These are phyloP conservation scores for Barnettozyma siamensis DNA, from an alignment of 805 yeast species.

Conservation along the genomic window DNA sequence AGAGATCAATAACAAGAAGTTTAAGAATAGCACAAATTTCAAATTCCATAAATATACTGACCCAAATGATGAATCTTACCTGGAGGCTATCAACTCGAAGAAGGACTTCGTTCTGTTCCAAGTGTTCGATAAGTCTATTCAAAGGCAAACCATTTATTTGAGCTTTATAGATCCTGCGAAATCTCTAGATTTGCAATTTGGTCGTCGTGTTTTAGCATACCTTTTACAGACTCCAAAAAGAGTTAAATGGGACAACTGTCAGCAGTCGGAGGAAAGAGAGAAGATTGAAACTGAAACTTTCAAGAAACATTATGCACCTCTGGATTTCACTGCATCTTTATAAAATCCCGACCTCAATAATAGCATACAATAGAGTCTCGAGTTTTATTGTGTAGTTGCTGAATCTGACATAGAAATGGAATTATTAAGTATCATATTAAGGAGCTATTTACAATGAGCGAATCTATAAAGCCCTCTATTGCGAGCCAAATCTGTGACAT, in stretches of 20 bases:
- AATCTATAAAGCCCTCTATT: no score
- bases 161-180: conserved; percentile 27
- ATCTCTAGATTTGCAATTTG: conserved; percentile 72
- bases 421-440: no score
- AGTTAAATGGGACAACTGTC: conserved; percentile 72
- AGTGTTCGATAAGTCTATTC: conserved; percentile 28
- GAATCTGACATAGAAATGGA: no score
- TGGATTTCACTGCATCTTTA: conserved; percentile 41
- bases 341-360: conserved; percentile 3
- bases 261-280: conserved; percentile 60
- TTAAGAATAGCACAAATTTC: conserved; percentile 36
- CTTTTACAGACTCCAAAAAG: conserved; percentile 56
- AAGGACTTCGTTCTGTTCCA: conserved; percentile 28
- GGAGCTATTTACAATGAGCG: no score
- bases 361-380: no score
- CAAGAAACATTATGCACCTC: conserved; percentile 46
- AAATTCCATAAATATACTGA: conserved; percentile 33
- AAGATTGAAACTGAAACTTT: conserved; percentile 56
- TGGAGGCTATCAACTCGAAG: conserved; percentile 24
- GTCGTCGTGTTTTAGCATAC: conserved; percentile 70
- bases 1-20: conserved; percentile 43
- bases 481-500: conserved; percentile 71
- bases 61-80: conserved; percentile 23
- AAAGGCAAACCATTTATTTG: conserved; percentile 27
- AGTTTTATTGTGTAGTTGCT: no score